Conservation (phyloP, 2,329 filamentous ascomycete genomes). For the Chrysoporthe deuterocubensis region DNA sequence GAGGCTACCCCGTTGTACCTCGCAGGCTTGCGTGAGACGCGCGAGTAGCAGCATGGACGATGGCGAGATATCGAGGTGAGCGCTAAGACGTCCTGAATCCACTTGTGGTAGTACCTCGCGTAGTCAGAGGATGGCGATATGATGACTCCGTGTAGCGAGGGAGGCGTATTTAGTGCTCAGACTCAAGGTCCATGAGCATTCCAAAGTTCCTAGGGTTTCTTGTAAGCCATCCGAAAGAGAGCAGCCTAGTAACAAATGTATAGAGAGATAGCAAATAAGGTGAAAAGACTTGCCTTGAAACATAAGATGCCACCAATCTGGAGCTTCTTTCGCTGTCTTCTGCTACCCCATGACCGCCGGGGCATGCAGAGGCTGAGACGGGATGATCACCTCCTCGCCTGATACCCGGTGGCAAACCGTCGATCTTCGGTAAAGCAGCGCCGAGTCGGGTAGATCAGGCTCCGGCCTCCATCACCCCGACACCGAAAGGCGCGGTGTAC, state of each 20-base stretch:
- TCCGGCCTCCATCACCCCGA: not conserved
- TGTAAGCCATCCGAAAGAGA: too few relatives aligned
- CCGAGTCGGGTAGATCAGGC: not conserved
- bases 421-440: slow-evolving; percentile 1
- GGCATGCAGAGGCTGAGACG: slow-evolving; percentile 8
- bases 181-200: not conserved
- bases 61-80: slow-evolving; percentile 35
- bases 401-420: not conserved
- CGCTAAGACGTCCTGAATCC: slow-evolving; percentile 33
- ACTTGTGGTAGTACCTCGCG: slow-evolving; percentile 30
- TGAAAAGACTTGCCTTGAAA: not conserved
- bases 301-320: not conserved
- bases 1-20: slow-evolving; percentile 34
- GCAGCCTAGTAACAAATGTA: not conserved
- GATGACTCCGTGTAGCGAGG: slow-evolving; percentile 27
- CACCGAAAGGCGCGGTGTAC: not conserved
- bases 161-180: not conserved
- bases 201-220: not conserved
- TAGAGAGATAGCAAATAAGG: not conserved
- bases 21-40: slow-evolving; percentile 31
- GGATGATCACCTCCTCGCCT: slow-evolving; percentile 5
- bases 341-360: not conserved
- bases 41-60: slow-evolving; percentile 32
- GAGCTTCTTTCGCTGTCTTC: not conserved
- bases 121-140: slow-evolving; percentile 31